Percentiles rank a stretch among this genome's conserved stretches.
Evolutionary conservation across 225 moss, liverwort and hornwort genomes (phyloP).

Genomic region (Neckera pumila): DNA sequence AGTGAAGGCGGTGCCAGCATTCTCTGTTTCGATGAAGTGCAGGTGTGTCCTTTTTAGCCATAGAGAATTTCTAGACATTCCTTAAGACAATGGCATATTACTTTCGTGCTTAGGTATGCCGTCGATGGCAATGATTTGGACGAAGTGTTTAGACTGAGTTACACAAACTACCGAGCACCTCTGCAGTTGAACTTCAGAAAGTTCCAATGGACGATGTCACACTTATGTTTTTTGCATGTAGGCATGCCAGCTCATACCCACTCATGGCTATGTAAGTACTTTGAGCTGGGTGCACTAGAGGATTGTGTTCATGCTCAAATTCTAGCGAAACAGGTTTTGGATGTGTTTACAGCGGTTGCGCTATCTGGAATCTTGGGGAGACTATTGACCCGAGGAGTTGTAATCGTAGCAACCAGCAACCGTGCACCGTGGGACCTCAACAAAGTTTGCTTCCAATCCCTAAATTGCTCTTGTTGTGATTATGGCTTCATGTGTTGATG

Average conservation of each 20-base stretch:
- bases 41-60: conserved; percentile 33
- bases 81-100: not conserved
- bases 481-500: not conserved
- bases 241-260: not conserved
- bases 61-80: not conserved
- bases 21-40: conserved; percentile 95
- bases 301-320: not conserved
- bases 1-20: conserved; percentile 61
- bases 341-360: conserved; percentile 91
- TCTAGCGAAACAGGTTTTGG: conserved; percentile 57
- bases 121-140: not conserved
- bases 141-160: not conserved
- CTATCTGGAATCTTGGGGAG: conserved; percentile 71
- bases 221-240: not conserved
- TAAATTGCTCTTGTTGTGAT: not conserved
- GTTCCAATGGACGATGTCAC: not conserved
- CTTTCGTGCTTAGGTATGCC: not conserved
- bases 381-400: conserved; percentile 65
- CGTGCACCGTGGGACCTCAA: conserved; percentile 78
- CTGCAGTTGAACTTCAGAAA: not conserved
- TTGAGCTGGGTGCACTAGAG: not conserved
- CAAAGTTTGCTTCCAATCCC: conserved; percentile 34
- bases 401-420: conserved; percentile 90
- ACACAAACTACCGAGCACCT: not conserved
- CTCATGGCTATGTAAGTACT: not conserved